Percentiles rank a stretch among this genome's conserved stretches.
phyloP scores from a whole-genome alignment of 371 early-diverging fungal genomes.

The Rhizomucor miehei region DNA sequence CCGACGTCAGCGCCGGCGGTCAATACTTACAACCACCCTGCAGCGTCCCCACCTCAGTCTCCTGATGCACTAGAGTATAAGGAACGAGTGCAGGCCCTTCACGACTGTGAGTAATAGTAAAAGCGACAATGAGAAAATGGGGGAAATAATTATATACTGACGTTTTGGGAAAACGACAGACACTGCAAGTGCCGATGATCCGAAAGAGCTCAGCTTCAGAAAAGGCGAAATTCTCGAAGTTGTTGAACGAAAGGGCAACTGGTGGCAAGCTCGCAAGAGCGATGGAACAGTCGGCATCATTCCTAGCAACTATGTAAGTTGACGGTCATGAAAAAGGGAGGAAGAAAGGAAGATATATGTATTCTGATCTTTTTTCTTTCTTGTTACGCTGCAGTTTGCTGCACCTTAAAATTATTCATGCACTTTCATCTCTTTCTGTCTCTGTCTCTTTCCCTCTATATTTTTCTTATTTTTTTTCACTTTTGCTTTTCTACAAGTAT shows the following conservation, averaged over 20 bases:
- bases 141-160: neutral
- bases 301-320: constrained; percentile 74
- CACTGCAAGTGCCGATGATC: constrained; percentile 79
- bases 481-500: neutral
- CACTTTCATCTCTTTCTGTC: neutral
- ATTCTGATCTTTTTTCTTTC: constrained; percentile 2
- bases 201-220: constrained; percentile 77
- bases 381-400: neutral
- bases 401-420: no score
- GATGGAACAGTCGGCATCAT: constrained; percentile 83
- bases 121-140: neutral
- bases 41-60: constrained; percentile 5
- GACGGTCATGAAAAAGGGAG: neutral
- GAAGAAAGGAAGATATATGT: neutral
- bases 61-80: constrained; percentile 20
- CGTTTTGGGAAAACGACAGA: constrained; percentile 29
- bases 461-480: neutral
- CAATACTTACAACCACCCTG: constrained; percentile 8
- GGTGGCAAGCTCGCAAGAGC: constrained; percentile 86
- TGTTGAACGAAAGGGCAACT: constrained; percentile 82
- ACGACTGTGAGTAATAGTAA: constrained; percentile 16
- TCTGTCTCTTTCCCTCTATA: neutral
- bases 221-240: constrained; percentile 83
- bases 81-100: constrained; percentile 30
- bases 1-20: neutral